Evolutionary conservation across 805 yeast genomes (phyloP).

Genomic region (Candida ponderosae): DNA sequence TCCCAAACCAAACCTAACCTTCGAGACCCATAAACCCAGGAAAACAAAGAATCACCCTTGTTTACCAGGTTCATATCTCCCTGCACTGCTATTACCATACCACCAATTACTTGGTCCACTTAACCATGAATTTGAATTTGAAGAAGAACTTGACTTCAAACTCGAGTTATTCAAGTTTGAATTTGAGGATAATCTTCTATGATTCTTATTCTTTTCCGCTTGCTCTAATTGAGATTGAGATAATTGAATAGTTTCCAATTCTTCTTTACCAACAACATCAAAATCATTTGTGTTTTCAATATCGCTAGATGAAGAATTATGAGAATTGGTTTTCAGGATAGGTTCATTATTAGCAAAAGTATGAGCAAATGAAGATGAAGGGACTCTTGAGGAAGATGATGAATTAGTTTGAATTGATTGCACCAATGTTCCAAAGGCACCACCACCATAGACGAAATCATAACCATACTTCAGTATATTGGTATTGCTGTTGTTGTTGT

Average conservation of each 20-base stretch:
- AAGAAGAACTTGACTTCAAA: too few relatives aligned
- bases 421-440: too few relatives aligned
- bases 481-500: too few relatives aligned
- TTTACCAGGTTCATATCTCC: not conserved
- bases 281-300: constrained; percentile 23
- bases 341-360: not conserved
- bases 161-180: too few relatives aligned
- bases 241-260: constrained; percentile 6
- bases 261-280: constrained; percentile 35
- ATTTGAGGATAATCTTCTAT: too few relatives aligned
- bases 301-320: constrained; percentile 10
- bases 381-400: too few relatives aligned
- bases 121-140: constrained; percentile 4
- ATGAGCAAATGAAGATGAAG: not conserved
- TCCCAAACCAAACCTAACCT: too few relatives aligned
- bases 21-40: too few relatives aligned
- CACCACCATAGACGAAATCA: too few relatives aligned
- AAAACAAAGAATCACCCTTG: not conserved
- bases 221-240: not conserved
- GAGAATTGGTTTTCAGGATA: not conserved
- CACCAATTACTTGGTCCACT: constrained; percentile 4
- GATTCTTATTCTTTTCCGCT: not conserved
- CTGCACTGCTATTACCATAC: not conserved
- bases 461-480: too few relatives aligned
- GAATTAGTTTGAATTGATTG: too few relatives aligned